Percentiles rank a stretch among this genome's conserved stretches.
These are phyloP conservation scores for Mycena albidolilacea DNA, from an alignment of 768 basidiomycete genomes.

Conservation along the genomic window DNA sequence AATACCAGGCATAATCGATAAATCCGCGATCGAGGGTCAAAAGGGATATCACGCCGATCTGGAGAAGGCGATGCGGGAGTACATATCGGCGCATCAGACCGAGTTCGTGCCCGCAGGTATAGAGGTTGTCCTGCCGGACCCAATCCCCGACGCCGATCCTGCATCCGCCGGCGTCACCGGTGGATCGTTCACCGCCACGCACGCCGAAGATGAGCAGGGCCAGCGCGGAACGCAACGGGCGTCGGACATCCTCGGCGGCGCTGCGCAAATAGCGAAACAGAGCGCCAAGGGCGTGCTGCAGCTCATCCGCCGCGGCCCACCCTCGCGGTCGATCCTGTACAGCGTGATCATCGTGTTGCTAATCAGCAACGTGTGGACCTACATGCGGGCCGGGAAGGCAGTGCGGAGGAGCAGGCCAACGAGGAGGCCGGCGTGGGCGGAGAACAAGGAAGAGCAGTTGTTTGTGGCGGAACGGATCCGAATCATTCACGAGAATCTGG, in stretches of 20 bases:
- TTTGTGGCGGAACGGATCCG: constrained; percentile 75
- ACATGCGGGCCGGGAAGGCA: constrained; percentile 53
- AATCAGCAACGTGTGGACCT: constrained; percentile 82
- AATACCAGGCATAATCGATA: constrained; percentile 89
- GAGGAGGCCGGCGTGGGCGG: constrained; percentile 66
- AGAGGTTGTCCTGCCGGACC: constrained; percentile 66
- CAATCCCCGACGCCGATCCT: constrained; percentile 33
- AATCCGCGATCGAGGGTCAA: constrained; percentile 92
- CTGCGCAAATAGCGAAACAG: constrained; percentile 77
- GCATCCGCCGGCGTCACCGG: constrained; percentile 35
- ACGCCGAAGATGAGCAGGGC: constrained; percentile 78
- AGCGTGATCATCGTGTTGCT: constrained; percentile 82
- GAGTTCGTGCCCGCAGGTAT: constrained; percentile 93
- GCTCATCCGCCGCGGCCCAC: constrained; percentile 81
- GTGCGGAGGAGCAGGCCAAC: constrained; percentile 63
- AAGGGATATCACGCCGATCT: constrained; percentile 88
- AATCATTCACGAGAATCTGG: constrained; percentile 59
- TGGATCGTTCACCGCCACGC: constrained; percentile 56
- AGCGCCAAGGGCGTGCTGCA: constrained; percentile 82
- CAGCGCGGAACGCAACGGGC: constrained; percentile 89
- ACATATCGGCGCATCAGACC: constrained; percentile 90
- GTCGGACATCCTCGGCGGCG: constrained; percentile 87
- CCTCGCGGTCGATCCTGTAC: constrained; percentile 79
- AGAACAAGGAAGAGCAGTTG: constrained; percentile 79
- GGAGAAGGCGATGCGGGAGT: constrained; percentile 86